phyloP scores from a whole-genome alignment of 768 basidiomycete genomes.

The Trametes gibbosa region DNA sequence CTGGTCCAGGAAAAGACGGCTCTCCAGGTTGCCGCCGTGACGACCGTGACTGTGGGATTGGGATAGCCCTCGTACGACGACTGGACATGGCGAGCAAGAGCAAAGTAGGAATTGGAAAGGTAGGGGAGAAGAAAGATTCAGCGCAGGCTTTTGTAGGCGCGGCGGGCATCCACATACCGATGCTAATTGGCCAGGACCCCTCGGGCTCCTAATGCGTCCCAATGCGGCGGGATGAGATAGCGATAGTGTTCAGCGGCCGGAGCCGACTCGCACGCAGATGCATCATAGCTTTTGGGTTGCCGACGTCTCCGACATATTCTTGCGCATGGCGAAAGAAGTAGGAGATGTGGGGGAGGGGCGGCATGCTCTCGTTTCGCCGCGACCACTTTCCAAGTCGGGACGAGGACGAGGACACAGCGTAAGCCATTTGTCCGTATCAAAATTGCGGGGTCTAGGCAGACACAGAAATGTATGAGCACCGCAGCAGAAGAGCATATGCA shows the following conservation, averaged over 20 bases:
- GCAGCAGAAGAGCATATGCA: not conserved
- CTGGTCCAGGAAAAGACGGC: not conserved
- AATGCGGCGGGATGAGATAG: conserved; percentile 1
- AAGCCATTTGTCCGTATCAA: not conserved
- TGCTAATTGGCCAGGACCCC: not conserved
- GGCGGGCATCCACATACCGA: conserved; percentile 2
- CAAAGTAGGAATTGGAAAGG: not conserved
- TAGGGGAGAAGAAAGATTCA: not conserved
- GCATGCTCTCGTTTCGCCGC: not conserved
- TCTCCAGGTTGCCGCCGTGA: not conserved
- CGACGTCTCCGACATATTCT: conserved; percentile 12
- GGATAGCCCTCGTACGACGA: not conserved
- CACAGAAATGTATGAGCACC: not conserved
- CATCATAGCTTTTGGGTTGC: conserved; percentile 13
- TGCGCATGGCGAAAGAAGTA: not conserved
- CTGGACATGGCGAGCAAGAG: not conserved
- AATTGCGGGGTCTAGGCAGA: not conserved
- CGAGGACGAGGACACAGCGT: not conserved
- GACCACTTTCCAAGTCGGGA: not conserved
- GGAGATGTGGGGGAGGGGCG: not conserved
- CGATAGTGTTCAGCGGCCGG: conserved; percentile 10
- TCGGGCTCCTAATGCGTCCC: conserved; percentile 1
- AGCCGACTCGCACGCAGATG: conserved; percentile 2
- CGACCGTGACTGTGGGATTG: not conserved
- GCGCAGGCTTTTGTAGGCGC: conserved; percentile 3